Base-by-base conservation (phyloP, 208 protist species). In the Wallacemonas rigidus region DNA sequence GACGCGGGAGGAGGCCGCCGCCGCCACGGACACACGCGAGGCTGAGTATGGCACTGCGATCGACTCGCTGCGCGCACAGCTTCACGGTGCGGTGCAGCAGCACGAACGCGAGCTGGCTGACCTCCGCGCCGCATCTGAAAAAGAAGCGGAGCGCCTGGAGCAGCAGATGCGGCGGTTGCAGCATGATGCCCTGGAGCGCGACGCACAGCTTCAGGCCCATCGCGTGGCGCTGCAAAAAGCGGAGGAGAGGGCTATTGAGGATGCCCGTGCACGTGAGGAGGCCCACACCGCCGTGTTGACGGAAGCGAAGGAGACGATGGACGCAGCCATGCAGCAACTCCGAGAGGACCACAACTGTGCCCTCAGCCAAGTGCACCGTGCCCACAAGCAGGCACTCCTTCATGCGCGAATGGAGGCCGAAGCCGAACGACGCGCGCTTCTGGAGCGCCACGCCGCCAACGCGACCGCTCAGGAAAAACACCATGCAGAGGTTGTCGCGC, bases 381-480 rank as follows among this genome's bases (percentile, higher is more conserved):
- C 55, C 0, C 55, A 60, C 17, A 9, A 17, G 11, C 55, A 60
- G 55, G 55, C 11, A 11, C 55, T 60, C 15, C 55, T 60, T 8
- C 11, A 60, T 0, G 15, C 17, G 17, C 55, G 55, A 1, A 9
- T 60, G 14, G 55, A 60, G 17, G 55, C 55, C 7, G 55, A 60
- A 35, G 56, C 51, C 36, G 75, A 74, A 38, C 36, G 56, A 56
- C 43, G 7, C n/a, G 6, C 36, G 38, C 75, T 70, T 48, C 9
- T 76, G 38, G 39, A 41, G 15, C 67, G 76, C 41, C 74, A 79
- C 35, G 61, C 76, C 44, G 76, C 76, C 7, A 68, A 78, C 58
- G 58, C 64, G 15, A 60, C 38, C 38, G 55, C 45, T 6, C 76
- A 72, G 69, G 60, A 76, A n/a, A 41, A 35, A 2, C 12, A 72